Evolutionary conservation across 75 land plant genomes (phyloP).

Genomic region (Sequoia sempervirens): DNA sequence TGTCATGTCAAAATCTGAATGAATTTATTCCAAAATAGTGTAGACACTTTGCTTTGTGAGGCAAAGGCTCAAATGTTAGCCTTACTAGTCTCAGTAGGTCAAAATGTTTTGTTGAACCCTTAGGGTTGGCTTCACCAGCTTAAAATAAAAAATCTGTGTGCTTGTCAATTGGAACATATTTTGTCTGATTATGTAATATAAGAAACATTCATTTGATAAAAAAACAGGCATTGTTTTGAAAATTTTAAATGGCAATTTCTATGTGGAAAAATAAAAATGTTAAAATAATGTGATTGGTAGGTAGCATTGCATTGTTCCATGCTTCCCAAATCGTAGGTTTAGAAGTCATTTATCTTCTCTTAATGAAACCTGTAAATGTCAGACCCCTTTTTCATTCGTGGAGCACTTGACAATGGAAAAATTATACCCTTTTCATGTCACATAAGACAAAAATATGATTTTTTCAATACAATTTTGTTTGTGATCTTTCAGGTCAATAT

Average conservation of each 20-base stretch:
- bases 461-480: neutral
- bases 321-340: neutral
- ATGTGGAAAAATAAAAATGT: neutral
- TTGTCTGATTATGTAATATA: neutral
- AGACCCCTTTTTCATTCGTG: neutral
- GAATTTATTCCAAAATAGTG: too few relatives aligned
- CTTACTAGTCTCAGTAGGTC: too few relatives aligned
- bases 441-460: neutral
- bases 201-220: neutral
- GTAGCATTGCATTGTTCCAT: neutral
- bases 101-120: neutral
- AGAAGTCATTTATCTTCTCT: neutral
- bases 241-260: neutral
- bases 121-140: neutral
- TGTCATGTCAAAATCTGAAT: too few relatives aligned
- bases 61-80: too few relatives aligned
- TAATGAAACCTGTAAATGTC: neutral
- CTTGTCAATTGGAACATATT: neutral
- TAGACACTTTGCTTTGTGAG: too few relatives aligned
- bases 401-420: neutral
- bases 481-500: constrained; percentile 48
- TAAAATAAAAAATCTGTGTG: neutral
- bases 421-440: neutral
- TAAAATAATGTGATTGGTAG: neutral
- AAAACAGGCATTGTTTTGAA: neutral